Conservation (phyloP, 768 basidiomycete species). For the Amanita rubescens region DNA sequence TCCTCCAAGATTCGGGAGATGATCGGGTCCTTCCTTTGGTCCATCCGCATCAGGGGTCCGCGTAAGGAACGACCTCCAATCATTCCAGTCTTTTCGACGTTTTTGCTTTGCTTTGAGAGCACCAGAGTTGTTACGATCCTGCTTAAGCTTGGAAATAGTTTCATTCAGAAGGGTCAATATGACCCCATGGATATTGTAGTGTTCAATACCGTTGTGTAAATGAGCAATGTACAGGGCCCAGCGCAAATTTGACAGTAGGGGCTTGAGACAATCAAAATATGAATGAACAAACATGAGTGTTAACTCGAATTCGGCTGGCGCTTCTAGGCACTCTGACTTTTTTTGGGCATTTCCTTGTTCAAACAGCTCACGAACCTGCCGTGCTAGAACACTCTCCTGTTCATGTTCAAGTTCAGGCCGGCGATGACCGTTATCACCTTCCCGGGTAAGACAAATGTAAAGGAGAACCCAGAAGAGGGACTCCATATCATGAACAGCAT, state of each 20-base stretch:
- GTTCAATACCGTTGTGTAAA: not conserved
- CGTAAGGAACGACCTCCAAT: too few species aligned
- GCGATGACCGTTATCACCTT: not conserved
- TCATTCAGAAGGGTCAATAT: not conserved
- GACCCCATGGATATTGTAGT: not conserved
- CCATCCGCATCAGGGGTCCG: too few species aligned
- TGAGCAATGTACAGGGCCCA: not conserved
- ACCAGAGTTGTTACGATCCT: not conserved
- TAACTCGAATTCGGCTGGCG: not conserved
- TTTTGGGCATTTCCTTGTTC: not conserved
- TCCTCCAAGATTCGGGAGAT: too few species aligned
- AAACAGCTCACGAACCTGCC: not conserved
- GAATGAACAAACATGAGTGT: not conserved
- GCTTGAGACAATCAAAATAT: not conserved
- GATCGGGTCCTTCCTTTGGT: too few species aligned
- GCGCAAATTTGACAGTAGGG: not conserved
- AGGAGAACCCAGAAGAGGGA: constrained; percentile 17
- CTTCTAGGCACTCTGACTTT: not conserved
- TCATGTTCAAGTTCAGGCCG: not conserved
- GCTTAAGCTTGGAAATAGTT: not conserved
- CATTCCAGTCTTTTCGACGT: too few species aligned
- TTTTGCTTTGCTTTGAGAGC: too few species aligned
- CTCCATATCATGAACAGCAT: constrained; percentile 14
- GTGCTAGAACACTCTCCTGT: not conserved
- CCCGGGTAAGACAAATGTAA: constrained; percentile 9